phyloP scores from a whole-genome alignment of 78 protist genomes.

The Neovahlkampfia damariscottae region DNA sequence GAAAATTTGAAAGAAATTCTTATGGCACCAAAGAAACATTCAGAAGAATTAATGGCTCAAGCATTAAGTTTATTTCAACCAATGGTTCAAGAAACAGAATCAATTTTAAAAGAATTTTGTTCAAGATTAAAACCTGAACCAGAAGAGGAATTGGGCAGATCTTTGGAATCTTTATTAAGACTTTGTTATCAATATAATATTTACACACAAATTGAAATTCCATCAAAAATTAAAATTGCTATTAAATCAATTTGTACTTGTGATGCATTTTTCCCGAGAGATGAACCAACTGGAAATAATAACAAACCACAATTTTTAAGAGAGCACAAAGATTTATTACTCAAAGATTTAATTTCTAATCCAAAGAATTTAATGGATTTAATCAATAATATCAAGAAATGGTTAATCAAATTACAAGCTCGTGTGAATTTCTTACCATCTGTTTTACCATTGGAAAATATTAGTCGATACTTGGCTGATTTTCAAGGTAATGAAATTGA shows the following conservation, averaged over 20 bases:
- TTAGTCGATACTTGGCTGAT: background rate
- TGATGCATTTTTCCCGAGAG: background rate
- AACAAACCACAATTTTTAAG: background rate
- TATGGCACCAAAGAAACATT: background rate
- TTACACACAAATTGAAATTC: background rate
- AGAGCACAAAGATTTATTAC: background rate
- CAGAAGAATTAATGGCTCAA: background rate
- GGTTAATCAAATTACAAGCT: background rate
- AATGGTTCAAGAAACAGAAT: conserved; percentile 1
- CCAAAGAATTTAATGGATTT: background rate
- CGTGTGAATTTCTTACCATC: background rate
- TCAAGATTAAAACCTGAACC: background rate
- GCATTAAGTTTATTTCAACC: background rate
- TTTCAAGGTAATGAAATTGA: background rate
- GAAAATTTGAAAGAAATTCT: background rate
- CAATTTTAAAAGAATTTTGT: conserved; percentile 4
- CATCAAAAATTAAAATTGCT: background rate
- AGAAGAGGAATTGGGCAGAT: background rate
- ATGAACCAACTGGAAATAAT: background rate
- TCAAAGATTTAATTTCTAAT: background rate
- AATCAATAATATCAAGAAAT: background rate
- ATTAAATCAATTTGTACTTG: background rate
- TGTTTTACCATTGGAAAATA: background rate
- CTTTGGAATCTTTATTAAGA: background rate
- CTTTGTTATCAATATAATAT: background rate